Conservation (phyloP, 2,329 filamentous ascomycete species). For the Clarireedia hainanense region DNA sequence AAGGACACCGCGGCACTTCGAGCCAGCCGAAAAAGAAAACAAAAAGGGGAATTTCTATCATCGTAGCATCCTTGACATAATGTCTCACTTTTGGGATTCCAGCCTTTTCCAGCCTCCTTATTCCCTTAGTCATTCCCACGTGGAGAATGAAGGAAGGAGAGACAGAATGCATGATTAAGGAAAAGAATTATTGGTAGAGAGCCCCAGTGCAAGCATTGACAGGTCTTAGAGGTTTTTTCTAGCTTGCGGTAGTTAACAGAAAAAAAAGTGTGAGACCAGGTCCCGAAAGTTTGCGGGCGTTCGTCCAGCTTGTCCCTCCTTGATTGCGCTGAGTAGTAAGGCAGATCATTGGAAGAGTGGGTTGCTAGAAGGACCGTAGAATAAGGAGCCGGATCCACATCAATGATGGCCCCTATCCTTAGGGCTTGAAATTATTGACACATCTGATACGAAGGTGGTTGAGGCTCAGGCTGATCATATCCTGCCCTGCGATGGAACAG, state of each 20-base stretch:
- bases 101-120: not conserved
- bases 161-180: not conserved
- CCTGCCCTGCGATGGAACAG: not conserved
- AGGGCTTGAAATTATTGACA: not conserved
- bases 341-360: not conserved
- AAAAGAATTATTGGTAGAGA: not conserved
- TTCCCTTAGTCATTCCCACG: slow-evolving; percentile 7
- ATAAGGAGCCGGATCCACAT: not conserved
- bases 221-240: not conserved
- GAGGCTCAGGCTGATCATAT: slow-evolving; percentile 5
- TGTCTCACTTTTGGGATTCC: slow-evolving; percentile 4
- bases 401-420: slow-evolving; percentile 1
- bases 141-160: not conserved
- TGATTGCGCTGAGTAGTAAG: not conserved
- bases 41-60: slow-evolving; percentile 1
- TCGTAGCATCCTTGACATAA: not conserved
- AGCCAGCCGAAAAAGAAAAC: not conserved
- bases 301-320: not conserved
- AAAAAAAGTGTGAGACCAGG: not conserved
- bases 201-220: not conserved
- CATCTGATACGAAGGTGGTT: slow-evolving; percentile 2
- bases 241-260: not conserved
- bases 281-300: not conserved
- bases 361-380: not conserved
- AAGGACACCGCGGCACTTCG: not conserved